Base-by-base conservation (phyloP, 139 green algal species). In the Tetraselmis chui region DNA sequence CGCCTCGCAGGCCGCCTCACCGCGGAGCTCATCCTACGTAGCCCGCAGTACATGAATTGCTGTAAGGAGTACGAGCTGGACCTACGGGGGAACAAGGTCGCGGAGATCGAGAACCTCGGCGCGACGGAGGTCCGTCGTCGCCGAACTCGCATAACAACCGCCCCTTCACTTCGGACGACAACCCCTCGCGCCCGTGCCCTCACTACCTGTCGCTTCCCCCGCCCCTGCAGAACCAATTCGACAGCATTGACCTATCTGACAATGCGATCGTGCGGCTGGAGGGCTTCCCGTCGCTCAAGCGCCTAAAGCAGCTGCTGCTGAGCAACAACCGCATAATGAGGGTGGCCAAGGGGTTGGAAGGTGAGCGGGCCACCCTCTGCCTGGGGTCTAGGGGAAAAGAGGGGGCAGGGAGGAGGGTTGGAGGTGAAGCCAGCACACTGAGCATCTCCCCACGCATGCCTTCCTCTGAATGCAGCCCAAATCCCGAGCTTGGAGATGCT, bases 211-310 rank as follows among this genome's bases (percentile, higher is more conserved):
- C 27, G n/a, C 24, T 11, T 2, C 79, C 30, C 31, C 79, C 23
- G 76, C 67, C 26, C 23, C 11, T 28, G 77, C 91, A 98, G 95
- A 97, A 99, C 87, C 95, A 99, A 79, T 99, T 98, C 83, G 96
- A 98, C 85, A 94, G 88, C 83, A 97, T 99, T 78, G 97, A 99
- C 87, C 82, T 99, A 18, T 96, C 92, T 2, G 95, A 98, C 87
- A 99, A 99, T 84, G 93, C 94, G 1, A 96, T 99, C 30, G 91
- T 97, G 29, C 92, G 92, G 31, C 88, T 99, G 79, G 97, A 99
- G 75, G 95, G 94, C 67, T 99, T 99, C 79, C 94, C 96, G 0
- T 87, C 91, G 79, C 91, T 99, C 59, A 90, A 78, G 1, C 83
- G 96, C 23, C 83, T 99, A 26, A 93, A 92, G 76, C 89, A 84